Conservation (phyloP, 345 rosid genomes). For the Leavenworthia alabamica region DNA sequence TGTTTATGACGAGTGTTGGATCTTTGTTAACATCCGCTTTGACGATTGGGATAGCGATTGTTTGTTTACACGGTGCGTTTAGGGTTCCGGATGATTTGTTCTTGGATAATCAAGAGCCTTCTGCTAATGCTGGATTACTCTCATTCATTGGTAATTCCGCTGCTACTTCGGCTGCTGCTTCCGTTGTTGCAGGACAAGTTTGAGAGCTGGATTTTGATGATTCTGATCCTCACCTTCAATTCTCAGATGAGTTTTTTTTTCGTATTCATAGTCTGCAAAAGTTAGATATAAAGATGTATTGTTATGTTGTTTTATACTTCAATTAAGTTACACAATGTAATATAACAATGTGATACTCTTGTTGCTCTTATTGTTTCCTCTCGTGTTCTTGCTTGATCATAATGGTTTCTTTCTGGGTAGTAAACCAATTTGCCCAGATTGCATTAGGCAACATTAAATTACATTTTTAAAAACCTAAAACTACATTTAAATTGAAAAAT, state of each 20-base stretch:
- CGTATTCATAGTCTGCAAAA: not conserved
- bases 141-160: constrained; percentile 28
- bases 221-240: not conserved
- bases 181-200: constrained; percentile 13
- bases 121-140: constrained; percentile 19
- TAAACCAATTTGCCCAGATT: too few species aligned
- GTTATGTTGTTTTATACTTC: too few species aligned
- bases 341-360: too few species aligned
- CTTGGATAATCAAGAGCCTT: constrained; percentile 28
- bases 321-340: too few species aligned
- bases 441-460: too few species aligned
- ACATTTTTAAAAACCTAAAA: too few species aligned
- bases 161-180: constrained; percentile 8
- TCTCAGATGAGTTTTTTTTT: not conserved
- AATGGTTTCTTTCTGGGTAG: too few species aligned
- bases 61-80: constrained; percentile 32
- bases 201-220: not conserved
- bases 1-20: constrained; percentile 34
- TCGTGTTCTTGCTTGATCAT: too few species aligned
- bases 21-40: constrained; percentile 23
- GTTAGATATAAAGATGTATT: too few species aligned
- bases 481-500: too few species aligned
- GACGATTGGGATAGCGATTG: constrained; percentile 16
- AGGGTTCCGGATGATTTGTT: constrained; percentile 31
- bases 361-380: too few species aligned